Conservation (phyloP, 257 asterid genomes). For the Capsicum rhomboideum region DNA sequence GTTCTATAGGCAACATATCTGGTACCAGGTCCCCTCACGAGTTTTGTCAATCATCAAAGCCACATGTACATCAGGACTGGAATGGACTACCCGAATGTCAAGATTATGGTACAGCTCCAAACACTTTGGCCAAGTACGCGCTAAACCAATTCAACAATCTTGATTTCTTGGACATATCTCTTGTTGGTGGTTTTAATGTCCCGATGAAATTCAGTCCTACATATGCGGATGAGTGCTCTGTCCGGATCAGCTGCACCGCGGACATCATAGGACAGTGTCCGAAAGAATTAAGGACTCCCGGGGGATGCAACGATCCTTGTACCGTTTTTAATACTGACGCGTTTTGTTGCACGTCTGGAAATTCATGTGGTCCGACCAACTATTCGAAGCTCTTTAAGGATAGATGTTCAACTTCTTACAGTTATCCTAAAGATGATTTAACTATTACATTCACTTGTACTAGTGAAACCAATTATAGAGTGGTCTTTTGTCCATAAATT, state of each 20-base stretch:
- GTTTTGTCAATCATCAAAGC: too few species aligned
- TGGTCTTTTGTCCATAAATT: neutral
- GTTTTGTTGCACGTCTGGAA: neutral
- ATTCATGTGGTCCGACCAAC: neutral
- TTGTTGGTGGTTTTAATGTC: conserved; percentile 34
- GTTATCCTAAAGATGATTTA: neutral
- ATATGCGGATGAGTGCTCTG: conserved; percentile 1
- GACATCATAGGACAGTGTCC: conserved; percentile 15
- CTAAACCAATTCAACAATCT: conserved; percentile 7
- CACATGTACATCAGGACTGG: too few species aligned
- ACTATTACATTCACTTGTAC: neutral
- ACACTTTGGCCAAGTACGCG: conserved; percentile 34
- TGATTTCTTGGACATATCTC: conserved; percentile 14
- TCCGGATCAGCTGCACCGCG: neutral
- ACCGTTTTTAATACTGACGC: too few species aligned
- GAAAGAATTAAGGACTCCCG: neutral
- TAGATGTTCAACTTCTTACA: conserved; percentile 3
- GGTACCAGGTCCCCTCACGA: too few species aligned
- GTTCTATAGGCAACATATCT: too few species aligned
- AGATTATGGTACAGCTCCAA: conserved; percentile 22
- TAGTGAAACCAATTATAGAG: neutral
- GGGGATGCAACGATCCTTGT: conserved; percentile 17
- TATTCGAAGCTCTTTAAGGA: conserved; percentile 2
- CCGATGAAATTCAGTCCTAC: conserved; percentile 37
- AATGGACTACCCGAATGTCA: conserved; percentile 24